Percentiles rank a stretch among this genome's conserved stretches.
These are phyloP conservation scores for Ceratocystis albifundus DNA, from an alignment of 2,329 filamentous ascomycete species.

Conservation along the genomic window DNA sequence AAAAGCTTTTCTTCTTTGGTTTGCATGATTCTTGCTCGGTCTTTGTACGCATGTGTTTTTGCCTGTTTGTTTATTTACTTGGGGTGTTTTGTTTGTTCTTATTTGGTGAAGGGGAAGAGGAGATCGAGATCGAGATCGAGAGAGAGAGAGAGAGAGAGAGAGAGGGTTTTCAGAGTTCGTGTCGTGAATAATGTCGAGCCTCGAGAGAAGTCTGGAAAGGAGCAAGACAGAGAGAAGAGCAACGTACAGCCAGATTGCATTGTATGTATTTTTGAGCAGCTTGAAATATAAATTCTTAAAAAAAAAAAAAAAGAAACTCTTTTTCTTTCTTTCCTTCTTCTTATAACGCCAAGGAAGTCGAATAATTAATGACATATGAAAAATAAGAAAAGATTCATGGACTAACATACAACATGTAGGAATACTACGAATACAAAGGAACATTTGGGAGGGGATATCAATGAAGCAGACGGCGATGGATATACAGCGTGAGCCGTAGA, in stretches of 20 bases:
- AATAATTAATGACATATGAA: background rate
- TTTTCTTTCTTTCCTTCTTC: too few relatives aligned
- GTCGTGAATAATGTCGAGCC: background rate
- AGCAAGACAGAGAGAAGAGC: background rate
- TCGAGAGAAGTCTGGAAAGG: background rate
- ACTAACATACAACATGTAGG: conserved; percentile 9
- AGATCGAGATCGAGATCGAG: too few relatives aligned
- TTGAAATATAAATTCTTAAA: background rate
- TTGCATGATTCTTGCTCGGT: conserved; percentile 10
- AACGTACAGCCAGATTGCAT: background rate
- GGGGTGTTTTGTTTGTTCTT: too few relatives aligned
- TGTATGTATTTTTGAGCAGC: background rate
- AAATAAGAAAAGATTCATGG: background rate
- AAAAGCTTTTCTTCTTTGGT: conserved; percentile 15
- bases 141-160: too few relatives aligned
- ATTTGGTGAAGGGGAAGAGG: too few relatives aligned
- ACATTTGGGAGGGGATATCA: background rate
- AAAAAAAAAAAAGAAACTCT: too few relatives aligned
- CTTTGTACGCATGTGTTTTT: background rate
- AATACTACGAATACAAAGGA: background rate
- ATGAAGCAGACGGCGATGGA: background rate
- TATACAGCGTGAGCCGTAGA: background rate
- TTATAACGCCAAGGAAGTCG: background rate
- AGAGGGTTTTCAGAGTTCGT: too few relatives aligned
- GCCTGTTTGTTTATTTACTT: background rate